Conservation (phyloP, 2,329 filamentous ascomycete species). For the Aspergillus tanneri region DNA sequence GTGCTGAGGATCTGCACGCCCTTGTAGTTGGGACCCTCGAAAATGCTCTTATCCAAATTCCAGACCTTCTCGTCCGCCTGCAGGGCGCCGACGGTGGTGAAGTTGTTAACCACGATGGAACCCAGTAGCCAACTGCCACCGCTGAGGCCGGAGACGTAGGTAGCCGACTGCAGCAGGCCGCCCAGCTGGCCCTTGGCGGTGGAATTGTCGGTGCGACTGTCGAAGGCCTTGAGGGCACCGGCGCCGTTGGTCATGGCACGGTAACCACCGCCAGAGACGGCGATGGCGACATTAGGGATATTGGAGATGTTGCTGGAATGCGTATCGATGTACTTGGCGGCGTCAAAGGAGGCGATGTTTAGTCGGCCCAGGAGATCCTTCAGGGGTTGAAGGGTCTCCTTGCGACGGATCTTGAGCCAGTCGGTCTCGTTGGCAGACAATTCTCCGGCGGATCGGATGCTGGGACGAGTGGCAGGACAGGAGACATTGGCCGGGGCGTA, state of each 20-base stretch:
- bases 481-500: constrained; percentile 69
- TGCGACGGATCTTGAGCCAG: constrained; percentile 72
- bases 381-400: constrained; percentile 73
- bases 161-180: constrained; percentile 75
- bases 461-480: constrained; percentile 70
- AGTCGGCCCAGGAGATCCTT: constrained; percentile 67
- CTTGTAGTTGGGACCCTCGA: constrained; percentile 54
- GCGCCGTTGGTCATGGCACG: constrained; percentile 82
- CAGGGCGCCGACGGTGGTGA: constrained; percentile 58
- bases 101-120: constrained; percentile 77
- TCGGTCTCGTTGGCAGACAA: constrained; percentile 68
- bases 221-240: constrained; percentile 75
- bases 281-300: constrained; percentile 70
- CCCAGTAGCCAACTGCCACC: constrained; percentile 83
- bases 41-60: constrained; percentile 63
- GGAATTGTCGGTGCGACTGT: constrained; percentile 65
- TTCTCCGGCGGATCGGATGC: constrained; percentile 61
- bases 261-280: constrained; percentile 81
- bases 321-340: constrained; percentile 64
- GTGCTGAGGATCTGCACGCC: constrained; percentile 47
- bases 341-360: constrained; percentile 70
- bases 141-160: constrained; percentile 77
- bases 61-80: constrained; percentile 48
- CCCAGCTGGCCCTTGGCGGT: constrained; percentile 68
- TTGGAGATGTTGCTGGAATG: constrained; percentile 55